Conservation (phyloP, 176 grass and related monocot genomes). For the Oryza officinalis region DNA sequence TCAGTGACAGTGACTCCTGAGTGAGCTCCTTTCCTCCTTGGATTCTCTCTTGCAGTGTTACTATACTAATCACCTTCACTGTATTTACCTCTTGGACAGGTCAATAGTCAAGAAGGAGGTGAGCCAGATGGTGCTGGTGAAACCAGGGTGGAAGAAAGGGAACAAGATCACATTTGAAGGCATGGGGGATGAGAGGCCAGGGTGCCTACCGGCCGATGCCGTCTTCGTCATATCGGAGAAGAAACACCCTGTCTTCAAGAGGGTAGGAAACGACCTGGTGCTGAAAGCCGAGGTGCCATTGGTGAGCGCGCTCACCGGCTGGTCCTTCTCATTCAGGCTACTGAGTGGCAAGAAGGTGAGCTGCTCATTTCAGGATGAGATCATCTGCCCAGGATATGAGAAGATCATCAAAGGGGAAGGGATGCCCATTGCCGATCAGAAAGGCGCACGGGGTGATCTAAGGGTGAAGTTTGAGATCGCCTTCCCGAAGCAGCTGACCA, state of each 20-base stretch:
- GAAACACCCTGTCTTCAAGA: slow-evolving; percentile 80
- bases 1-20: slow-evolving; percentile 49
- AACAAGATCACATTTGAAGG: slow-evolving; percentile 66
- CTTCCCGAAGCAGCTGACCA: slow-evolving; percentile 72
- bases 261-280: slow-evolving; percentile 75
- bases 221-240: slow-evolving; percentile 66
- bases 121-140: slow-evolving; percentile 60
- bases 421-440: slow-evolving; percentile 62
- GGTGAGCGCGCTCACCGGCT: slow-evolving; percentile 77
- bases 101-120: slow-evolving; percentile 77
- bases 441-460: slow-evolving; percentile 62
- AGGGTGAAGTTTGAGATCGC: slow-evolving; percentile 67
- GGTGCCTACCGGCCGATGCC: slow-evolving; percentile 66
- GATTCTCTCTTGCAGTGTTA: slow-evolving; percentile 1
- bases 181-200: slow-evolving; percentile 74
- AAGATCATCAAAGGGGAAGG: slow-evolving; percentile 80
- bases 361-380: slow-evolving; percentile 66
- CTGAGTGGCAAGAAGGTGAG: slow-evolving; percentile 70
- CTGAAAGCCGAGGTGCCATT: slow-evolving; percentile 89
- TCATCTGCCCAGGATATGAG: slow-evolving; percentile 73
- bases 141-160: slow-evolving; percentile 83
- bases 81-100: slow-evolving; percentile 40
- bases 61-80: background rate
- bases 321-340: slow-evolving; percentile 81
- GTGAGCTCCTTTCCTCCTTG: slow-evolving; percentile 28